A percentile compares a stretch with the other conserved stretches of the same genome.
phyloP scores from a whole-genome alignment of 257 asterid genomes.

The Ilex asprella region DNA sequence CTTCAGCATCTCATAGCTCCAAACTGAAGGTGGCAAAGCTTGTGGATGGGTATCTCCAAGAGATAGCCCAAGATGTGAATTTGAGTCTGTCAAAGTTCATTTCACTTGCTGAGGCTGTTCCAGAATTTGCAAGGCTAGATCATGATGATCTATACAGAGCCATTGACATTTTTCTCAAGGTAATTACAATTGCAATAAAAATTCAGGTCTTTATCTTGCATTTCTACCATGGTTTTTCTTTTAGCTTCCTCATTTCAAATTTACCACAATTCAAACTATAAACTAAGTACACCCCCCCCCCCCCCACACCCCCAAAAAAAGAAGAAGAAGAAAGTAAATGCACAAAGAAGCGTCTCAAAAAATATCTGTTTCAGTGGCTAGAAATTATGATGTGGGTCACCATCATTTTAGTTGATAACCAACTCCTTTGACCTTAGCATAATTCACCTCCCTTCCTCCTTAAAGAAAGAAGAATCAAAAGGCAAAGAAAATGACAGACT shows the following conservation, averaged over 20 bases:
- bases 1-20: conserved; percentile 74
- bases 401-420: conserved; percentile 15
- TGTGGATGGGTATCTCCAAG: conserved; percentile 63
- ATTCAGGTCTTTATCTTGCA: not conserved
- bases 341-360: too few relatives aligned
- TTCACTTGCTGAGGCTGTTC: conserved; percentile 60
- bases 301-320: too few relatives aligned
- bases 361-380: not conserved
- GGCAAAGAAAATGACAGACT: too few relatives aligned
- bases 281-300: not conserved
- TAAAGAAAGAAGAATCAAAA: conserved; percentile 3
- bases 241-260: not conserved
- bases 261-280: too few relatives aligned
- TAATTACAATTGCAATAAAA: conserved; percentile 5
- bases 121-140: conserved; percentile 64
- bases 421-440: too few relatives aligned
- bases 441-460: conserved; percentile 4
- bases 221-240: too few relatives aligned
- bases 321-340: too few relatives aligned
- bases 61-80: conserved; percentile 51
- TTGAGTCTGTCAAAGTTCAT: conserved; percentile 52
- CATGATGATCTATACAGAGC: conserved; percentile 91
- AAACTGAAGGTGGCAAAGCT: conserved; percentile 78
- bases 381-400: conserved; percentile 11
- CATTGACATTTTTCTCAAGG: conserved; percentile 80